phyloP scores from a whole-genome alignment of 2,329 filamentous ascomycete species.

The Arthrinium puccinioides region DNA sequence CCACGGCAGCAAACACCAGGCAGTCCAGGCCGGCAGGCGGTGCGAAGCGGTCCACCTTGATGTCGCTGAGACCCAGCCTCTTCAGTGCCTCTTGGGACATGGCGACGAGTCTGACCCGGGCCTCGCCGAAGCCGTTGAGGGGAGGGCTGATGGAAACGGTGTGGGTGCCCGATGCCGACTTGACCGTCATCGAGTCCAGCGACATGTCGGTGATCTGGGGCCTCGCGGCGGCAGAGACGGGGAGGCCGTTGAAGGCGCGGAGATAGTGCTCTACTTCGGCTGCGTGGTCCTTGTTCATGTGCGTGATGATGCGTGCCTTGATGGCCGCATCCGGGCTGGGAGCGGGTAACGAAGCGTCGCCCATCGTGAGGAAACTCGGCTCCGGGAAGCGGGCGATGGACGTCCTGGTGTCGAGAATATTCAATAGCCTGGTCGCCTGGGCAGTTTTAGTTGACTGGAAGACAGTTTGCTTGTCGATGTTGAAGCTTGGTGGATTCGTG shows the following conservation, averaged over 20 bases:
- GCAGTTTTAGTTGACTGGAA: too few relatives aligned
- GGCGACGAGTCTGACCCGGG: constrained; percentile 62
- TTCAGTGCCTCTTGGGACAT: constrained; percentile 55
- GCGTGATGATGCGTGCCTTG: constrained; percentile 60
- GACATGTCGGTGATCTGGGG: constrained; percentile 60
- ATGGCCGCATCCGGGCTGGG: constrained; percentile 12
- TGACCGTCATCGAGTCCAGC: constrained; percentile 54
- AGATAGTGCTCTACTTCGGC: constrained; percentile 71
- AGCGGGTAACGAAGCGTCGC: too few relatives aligned
- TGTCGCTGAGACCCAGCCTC: constrained; percentile 50
- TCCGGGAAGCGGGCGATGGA: not conserved
- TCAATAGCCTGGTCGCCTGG: too few relatives aligned
- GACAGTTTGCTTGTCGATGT: too few relatives aligned
- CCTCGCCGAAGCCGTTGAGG: constrained; percentile 59
- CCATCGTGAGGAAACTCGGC: not conserved
- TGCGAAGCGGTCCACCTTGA: constrained; percentile 32
- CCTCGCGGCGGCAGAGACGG: constrained; percentile 44
- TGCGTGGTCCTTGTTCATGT: constrained; percentile 83
- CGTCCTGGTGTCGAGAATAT: too few relatives aligned
- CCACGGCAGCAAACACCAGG: constrained; percentile 46
- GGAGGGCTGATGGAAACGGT: constrained; percentile 62
- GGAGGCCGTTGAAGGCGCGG: constrained; percentile 59
- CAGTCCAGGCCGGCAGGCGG: constrained; percentile 37
- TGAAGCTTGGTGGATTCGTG: too few relatives aligned
- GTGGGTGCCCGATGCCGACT: constrained; percentile 38